Evolutionary conservation across 2,329 filamentous ascomycete genomes (phyloP), one percentile per base, ranked within the genome.

Genomic region (Fusarium sambucinum): DNA sequence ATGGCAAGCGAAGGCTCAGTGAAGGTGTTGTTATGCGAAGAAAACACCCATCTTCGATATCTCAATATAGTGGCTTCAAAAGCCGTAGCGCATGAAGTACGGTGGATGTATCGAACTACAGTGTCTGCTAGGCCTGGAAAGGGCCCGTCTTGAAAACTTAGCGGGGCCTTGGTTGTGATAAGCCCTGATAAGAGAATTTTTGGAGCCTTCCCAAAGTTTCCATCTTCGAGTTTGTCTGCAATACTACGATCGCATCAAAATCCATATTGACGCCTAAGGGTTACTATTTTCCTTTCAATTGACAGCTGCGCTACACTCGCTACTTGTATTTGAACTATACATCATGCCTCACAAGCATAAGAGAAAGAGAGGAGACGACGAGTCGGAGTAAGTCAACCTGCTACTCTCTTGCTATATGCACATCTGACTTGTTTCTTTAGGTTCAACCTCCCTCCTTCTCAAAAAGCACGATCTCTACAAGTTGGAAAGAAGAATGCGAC

Each of bases 291-390:
- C 13, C 17, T 1, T 3, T 19, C 12, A 12, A 33, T 7, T 17
- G 16, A 14, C 0, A 1, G n/a, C 1, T 10, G 10, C 2, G 2
- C 12, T n/a, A 4, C 11, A 2, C 6, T 9, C 1, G 1, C 7
- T 6, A 14, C 1, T 9, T 12, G 3, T 25, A 7, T 6, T 11
- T 11, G 6, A 6, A 41, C 17, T 19, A 13, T 14, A 12, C 23
- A 33, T 17, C 66, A 96, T 96, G 93, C 93, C 93, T 78, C 92
- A 95, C 82, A 96, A 96, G 81, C 93, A 96, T 78, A 95, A 91
- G 67, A 86, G 92, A 62, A 80, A 80, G 69, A 87, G 87, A 57
- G 84, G 83, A 51, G 86, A 89, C 62, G 81, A 82, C 44, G 63
- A 71, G 37, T 45, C 68, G 44, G 72, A 69, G 72, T 74, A 59